phyloP scores from a whole-genome alignment of 2,329 filamentous ascomycete genomes.

The Calonectria pseudoreteaudii region DNA sequence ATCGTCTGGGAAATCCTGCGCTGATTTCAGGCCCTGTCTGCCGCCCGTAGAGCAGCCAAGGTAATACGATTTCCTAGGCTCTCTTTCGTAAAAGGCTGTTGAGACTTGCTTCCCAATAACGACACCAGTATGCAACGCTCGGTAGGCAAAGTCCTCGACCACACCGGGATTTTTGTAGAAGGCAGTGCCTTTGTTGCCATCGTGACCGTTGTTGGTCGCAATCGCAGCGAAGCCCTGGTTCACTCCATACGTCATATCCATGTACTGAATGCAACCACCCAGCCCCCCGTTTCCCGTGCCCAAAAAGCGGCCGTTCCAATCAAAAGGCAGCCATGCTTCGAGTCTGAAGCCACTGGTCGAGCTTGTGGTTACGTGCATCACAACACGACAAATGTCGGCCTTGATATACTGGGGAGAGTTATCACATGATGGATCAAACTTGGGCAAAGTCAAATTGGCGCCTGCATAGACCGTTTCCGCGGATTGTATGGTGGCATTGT shows the following conservation, averaged over 20 bases:
- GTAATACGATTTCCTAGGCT: conserved; percentile 62
- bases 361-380: neutral
- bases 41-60: conserved; percentile 71
- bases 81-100: conserved; percentile 57
- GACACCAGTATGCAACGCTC: conserved; percentile 59
- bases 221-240: conserved; percentile 58
- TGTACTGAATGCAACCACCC: conserved; percentile 61
- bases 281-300: conserved; percentile 62
- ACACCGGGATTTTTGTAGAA: conserved; percentile 53
- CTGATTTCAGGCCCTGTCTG: conserved; percentile 65
- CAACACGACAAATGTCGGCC: neutral
- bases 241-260: conserved; percentile 58
- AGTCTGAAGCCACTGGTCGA: conserved; percentile 55
- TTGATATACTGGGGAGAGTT: neutral
- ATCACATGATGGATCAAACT: neutral
- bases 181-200: conserved; percentile 51
- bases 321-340: conserved; percentile 61
- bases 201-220: conserved; percentile 64
- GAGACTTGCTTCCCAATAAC: conserved; percentile 61
- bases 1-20: conserved; percentile 65
- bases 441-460: neutral
- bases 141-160: conserved; percentile 50
- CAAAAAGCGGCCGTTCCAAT: conserved; percentile 58
- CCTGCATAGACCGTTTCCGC: neutral
- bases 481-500: neutral